Base-by-base conservation (phyloP, 163 green algal genomes). In the Chlorella variabilis region DNA sequence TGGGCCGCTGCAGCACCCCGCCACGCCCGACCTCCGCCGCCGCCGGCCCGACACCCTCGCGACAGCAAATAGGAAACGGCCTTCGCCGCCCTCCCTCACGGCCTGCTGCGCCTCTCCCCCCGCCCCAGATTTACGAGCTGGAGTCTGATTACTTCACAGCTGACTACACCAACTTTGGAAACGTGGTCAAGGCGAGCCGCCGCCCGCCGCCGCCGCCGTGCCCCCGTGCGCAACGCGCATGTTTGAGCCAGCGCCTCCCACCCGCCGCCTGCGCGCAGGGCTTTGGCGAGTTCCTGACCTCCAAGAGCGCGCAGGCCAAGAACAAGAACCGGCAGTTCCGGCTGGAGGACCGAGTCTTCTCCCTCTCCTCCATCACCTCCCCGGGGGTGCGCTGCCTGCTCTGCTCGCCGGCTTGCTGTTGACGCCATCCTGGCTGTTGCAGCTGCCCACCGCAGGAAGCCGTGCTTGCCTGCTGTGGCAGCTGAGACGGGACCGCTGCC, bases 241-340 rank as follows among this genome's bases (percentile, higher is more conserved):
- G 17, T n/a, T n/a, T n/a, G n/a, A n/a, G n/a, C n/a, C n/a, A n/a
- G n/a, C 27, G 13, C 38, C 29, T 71, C 38, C 25, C 36, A 6
- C 21, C 2, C 23, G 20, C 23, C 6, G 8, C 21, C 42, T 49
- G 15, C 3, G 4, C 23, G 71, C 87, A 95, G 91, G 93, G 93
- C 29, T 95, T 96, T 80, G 91, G 96, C 71, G 93, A 91, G 17
- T 94, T 92, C 81, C 85, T 96, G 48, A 91, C 90, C 8, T 92
- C 90, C 1, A 97, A 97, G 73, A 93, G 95, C 70, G 83, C 91
- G 0, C 65, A 93, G 34, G 78, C 91, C 42, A 95, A 93, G 62
- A 92, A 93, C 36, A 84, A 88, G 71, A 65, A 83, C 36, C 86
- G 92, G 1, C 80, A 80, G 2, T 95, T 92, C 75, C 91, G 90